A percentile compares a stretch with the other conserved stretches of the same genome.
Evolutionary conservation across 768 basidiomycete genomes (phyloP).

Genomic region (Mycena epipterygia): DNA sequence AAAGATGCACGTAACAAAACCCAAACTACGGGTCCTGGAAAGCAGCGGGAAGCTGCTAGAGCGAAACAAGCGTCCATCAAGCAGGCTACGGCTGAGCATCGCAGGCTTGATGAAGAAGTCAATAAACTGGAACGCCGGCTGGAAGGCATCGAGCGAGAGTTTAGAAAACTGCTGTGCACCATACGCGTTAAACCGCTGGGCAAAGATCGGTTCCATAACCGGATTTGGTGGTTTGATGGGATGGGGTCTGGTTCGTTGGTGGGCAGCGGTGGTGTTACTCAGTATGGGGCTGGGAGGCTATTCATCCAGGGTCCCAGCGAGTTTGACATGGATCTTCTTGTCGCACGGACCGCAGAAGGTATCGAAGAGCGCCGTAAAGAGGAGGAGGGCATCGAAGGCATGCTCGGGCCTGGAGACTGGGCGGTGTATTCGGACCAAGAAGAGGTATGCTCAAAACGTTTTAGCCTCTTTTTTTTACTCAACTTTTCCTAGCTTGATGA

Average conservation of each 20-base stretch:
- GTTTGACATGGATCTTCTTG: slow-evolving; percentile 81
- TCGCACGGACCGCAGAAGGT: slow-evolving; percentile 69
- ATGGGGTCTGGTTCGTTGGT: slow-evolving; percentile 88
- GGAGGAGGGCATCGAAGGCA: slow-evolving; percentile 86
- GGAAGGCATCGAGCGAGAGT: slow-evolving; percentile 93
- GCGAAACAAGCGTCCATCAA: slow-evolving; percentile 85
- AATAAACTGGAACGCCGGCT: slow-evolving; percentile 85
- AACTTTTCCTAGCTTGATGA: slow-evolving; percentile 74
- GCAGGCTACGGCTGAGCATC: slow-evolving; percentile 86
- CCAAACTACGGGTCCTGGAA: slow-evolving; percentile 73
- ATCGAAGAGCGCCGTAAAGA: slow-evolving; percentile 73
- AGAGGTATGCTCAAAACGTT: slow-evolving; percentile 69
- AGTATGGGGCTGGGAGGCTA: slow-evolving; percentile 90
- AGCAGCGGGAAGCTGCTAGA: slow-evolving; percentile 85
- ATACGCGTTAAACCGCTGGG: slow-evolving; percentile 92
- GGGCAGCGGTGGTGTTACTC: slow-evolving; percentile 81
- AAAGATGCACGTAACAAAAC: slow-evolving; percentile 68
- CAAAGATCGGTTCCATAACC: slow-evolving; percentile 93
- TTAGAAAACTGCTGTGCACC: slow-evolving; percentile 88
- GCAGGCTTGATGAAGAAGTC: slow-evolving; percentile 89
- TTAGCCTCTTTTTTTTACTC: slow-evolving; percentile 24
- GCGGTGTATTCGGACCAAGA: slow-evolving; percentile 90
- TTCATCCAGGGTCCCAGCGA: slow-evolving; percentile 95
- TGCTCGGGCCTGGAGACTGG: slow-evolving; percentile 87
- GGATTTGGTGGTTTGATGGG: slow-evolving; percentile 99